These are phyloP conservation scores for Suillus alpinus DNA, from an alignment of 768 basidiomycete genomes.

Conservation along the genomic window DNA sequence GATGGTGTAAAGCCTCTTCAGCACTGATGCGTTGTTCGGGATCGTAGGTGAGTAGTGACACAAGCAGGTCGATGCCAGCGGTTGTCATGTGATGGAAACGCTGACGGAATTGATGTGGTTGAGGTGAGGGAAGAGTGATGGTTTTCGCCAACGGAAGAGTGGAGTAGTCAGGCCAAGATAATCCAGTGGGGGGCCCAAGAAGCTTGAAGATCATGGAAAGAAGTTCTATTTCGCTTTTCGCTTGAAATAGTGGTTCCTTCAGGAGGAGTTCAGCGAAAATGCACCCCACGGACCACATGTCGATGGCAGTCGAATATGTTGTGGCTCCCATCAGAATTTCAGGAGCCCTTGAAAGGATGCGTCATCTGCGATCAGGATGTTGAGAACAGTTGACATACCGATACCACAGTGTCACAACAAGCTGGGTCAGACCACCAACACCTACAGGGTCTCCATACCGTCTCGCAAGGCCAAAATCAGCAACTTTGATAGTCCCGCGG, in stretches of 20 bases:
- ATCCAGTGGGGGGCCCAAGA: conserved; percentile 86
- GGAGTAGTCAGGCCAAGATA: conserved; percentile 84
- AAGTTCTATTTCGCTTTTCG: conserved; percentile 92
- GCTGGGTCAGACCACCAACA: conserved; percentile 94
- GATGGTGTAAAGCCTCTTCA: conserved; percentile 85
- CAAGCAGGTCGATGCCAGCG: conserved; percentile 81
- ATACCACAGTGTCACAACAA: conserved; percentile 99
- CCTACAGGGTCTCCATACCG: conserved; percentile 96
- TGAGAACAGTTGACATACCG: conserved; percentile 53
- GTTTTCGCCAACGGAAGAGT: conserved; percentile 79
- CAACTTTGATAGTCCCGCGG: conserved; percentile 96
- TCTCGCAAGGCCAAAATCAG: conserved; percentile 95
- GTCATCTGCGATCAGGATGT: conserved; percentile 15
- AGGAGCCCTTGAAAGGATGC: conserved; percentile 61
- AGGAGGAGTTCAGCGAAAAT: conserved; percentile 96
- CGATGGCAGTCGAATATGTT: conserved; percentile 92
- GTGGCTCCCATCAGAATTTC: conserved; percentile 93
- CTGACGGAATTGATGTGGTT: conserved; percentile 73
- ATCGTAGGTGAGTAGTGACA: conserved; percentile 83
- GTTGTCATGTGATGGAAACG: conserved; percentile 84
- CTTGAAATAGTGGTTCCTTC: conserved; percentile 96
- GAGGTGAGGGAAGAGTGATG: conserved; percentile 70
- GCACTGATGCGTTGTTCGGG: conserved; percentile 84
- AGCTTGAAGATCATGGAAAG: conserved; percentile 93
- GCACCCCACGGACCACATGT: conserved; percentile 99